Evolutionary conservation across 2,329 filamentous ascomycete species (phyloP).

Genomic region (Botryotinia globosa): DNA sequence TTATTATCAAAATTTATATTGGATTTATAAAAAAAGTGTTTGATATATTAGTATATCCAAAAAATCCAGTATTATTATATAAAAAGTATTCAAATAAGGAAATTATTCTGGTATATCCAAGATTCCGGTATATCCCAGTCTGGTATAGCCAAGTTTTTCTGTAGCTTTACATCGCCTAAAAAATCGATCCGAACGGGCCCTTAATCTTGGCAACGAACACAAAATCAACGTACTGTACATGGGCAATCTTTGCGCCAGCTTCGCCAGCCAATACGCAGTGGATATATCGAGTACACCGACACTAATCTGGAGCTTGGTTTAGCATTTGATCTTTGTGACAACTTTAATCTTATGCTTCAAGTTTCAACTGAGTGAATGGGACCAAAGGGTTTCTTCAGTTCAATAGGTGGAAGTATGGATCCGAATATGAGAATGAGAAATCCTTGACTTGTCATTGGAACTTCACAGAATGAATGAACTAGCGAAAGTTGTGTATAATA

Average conservation of each 20-base stretch:
- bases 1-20: too few relatives aligned
- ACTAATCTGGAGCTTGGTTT: background rate
- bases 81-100: too few relatives aligned
- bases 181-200: too few relatives aligned
- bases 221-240: background rate
- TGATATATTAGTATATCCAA: too few relatives aligned
- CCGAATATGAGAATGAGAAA: background rate
- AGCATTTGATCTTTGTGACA: background rate
- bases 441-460: background rate
- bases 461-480: background rate
- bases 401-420: background rate
- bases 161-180: too few relatives aligned
- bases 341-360: background rate
- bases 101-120: too few relatives aligned
- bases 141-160: too few relatives aligned
- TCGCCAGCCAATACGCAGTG: background rate
- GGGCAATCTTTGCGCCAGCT: background rate
- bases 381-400: background rate
- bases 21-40: too few relatives aligned
- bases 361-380: background rate
- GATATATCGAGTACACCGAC: background rate
- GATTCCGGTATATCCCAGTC: too few relatives aligned
- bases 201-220: background rate
- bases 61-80: too few relatives aligned
- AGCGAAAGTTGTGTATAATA: background rate